These are phyloP conservation scores for Penicillium sp. DNA, from an alignment of 2,329 filamentous ascomycete genomes.

Conservation along the genomic window DNA sequence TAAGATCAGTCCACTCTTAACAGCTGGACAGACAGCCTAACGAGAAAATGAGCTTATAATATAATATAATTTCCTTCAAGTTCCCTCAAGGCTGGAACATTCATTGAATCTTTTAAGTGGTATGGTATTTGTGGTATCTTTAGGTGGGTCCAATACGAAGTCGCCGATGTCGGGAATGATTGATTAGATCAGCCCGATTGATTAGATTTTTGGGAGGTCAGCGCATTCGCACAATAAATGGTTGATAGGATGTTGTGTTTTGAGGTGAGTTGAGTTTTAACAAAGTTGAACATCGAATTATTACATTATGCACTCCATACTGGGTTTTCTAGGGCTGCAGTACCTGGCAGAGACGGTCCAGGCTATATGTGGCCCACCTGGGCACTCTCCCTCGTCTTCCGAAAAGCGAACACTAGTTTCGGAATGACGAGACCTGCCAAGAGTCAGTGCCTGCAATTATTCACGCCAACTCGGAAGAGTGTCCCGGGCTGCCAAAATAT, in stretches of 20 bases:
- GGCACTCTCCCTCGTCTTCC: background rate
- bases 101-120: background rate
- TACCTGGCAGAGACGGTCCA: background rate
- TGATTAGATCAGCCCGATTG: conserved; percentile 15
- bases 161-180: conserved; percentile 12
- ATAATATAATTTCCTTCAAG: too few species aligned
- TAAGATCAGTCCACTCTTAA: background rate
- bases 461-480: background rate
- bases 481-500: background rate
- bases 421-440: background rate
- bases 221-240: background rate
- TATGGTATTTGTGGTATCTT: background rate
- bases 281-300: background rate
- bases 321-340: background rate
- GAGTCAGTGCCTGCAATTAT: background rate
- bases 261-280: too few species aligned
- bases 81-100: too few species aligned
- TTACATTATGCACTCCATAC: background rate
- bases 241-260: background rate
- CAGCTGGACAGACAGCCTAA: background rate
- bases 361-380: background rate
- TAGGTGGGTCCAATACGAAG: background rate
- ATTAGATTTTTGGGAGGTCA: conserved; percentile 5
- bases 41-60: background rate
- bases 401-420: background rate